Evolutionary conservation across 2,329 filamentous ascomycete genomes (phyloP).

Genomic region (Monilinia fructicola): DNA sequence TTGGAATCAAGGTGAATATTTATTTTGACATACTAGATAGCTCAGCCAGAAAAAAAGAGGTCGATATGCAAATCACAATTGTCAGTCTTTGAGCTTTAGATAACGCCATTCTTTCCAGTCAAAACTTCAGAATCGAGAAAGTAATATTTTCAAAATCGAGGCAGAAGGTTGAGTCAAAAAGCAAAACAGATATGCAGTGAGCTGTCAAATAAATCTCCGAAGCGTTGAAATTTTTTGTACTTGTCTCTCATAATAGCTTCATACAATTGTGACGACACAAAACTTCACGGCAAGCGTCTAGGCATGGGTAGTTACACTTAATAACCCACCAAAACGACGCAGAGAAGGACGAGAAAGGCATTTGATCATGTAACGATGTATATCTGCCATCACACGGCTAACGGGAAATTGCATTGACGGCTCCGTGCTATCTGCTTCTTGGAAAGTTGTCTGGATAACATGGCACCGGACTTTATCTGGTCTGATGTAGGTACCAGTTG

Average conservation of each 20-base stretch:
- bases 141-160: slow-evolving; percentile 15
- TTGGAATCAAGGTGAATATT: not conserved
- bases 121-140: not conserved
- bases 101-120: slow-evolving; percentile 15
- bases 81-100: slow-evolving; percentile 33
- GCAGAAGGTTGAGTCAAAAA: slow-evolving; percentile 20
- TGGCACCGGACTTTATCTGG: slow-evolving; percentile 20
- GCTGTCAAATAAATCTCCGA: slow-evolving; percentile 22
- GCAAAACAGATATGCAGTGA: slow-evolving; percentile 22
- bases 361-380: slow-evolving; percentile 18
- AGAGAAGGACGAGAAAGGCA: slow-evolving; percentile 22
- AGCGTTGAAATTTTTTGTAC: slow-evolving; percentile 12
- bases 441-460: slow-evolving; percentile 15
- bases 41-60: slow-evolving; percentile 48
- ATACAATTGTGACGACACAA: not conserved
- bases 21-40: slow-evolving; percentile 44
- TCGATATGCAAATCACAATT: slow-evolving; percentile 48
- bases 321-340: slow-evolving; percentile 5
- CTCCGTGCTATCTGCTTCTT: slow-evolving; percentile 21
- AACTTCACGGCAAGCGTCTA: slow-evolving; percentile 13
- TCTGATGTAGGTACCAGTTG: slow-evolving; percentile 23
- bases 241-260: slow-evolving; percentile 8
- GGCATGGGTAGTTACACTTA: slow-evolving; percentile 20
- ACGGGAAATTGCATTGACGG: slow-evolving; percentile 24
- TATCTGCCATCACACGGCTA: slow-evolving; percentile 15